Evolutionary conservation across 2,329 filamentous ascomycete species (phyloP), one percentile per base, ranked within the genome.

Genomic region (Pezicula neosporulosa): DNA sequence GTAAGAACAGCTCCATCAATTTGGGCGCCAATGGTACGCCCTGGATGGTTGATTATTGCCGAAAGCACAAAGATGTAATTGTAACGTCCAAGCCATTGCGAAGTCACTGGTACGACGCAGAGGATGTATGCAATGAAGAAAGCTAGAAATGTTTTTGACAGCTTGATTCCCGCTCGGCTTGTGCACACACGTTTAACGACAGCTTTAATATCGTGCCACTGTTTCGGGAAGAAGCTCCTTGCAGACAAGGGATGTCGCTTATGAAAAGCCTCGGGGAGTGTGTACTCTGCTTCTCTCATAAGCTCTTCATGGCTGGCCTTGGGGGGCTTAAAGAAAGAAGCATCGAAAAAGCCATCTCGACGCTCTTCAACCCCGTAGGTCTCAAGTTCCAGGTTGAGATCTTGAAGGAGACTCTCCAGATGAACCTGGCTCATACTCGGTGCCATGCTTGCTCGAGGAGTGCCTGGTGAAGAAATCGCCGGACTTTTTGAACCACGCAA

Each of bases 31-130:
- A 83, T 59, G 1, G 77, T 75, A 36, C 81, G 71, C 19, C 76
- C 78, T 3, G 81, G 72, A 57, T 84, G 81, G 52, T 83, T 83
- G 42, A 83, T 58, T 18, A 83, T 73, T n/a, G 76, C 69, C 2
- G 80, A 83, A 44, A 84, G 63, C 4, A 72, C 74, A 70, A 81
- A 77, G 53, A 83, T 73, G 57, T 82, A 83, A 55, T 71, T 71
- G 57, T 81, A 78, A 15, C 66, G 70, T 2, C 81, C 81, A 4
- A 83, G 68, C 72, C 74, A 79, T n/a, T 63, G 51, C n/a, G 70
- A 69, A 4, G 76, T 69, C 3, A 59, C 59, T 1, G 77, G 77
- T 5, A 82, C 62, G 2, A 83, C 72, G 56, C 80, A 83, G 16
- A 83, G 60, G 2, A 78, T 63, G 59, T 83, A 83, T 3, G 79